A percentile compares a stretch with the other conserved stretches of the same genome.
Evolutionary conservation across 2,329 filamentous ascomycete genomes (phyloP).

Genomic region (Monosporascus cannonballus): DNA sequence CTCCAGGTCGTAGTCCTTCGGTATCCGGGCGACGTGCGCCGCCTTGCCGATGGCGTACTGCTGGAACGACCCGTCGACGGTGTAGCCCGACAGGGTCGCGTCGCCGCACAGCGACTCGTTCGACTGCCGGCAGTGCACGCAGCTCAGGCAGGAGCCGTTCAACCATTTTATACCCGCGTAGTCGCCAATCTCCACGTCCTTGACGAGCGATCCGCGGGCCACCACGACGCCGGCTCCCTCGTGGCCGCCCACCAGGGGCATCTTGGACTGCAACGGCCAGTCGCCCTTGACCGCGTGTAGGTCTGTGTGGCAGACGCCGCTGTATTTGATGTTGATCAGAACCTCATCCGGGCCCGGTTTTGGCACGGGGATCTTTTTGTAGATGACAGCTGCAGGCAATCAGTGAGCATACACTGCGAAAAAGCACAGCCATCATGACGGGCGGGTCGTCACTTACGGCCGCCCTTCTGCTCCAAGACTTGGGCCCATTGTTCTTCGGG

Average conservation of each 20-base stretch:
- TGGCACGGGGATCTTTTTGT: slow-evolving; percentile 76
- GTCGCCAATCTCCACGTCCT: slow-evolving; percentile 75
- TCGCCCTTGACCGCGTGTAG: slow-evolving; percentile 76
- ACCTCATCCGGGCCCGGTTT: slow-evolving; percentile 84
- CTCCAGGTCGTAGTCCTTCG: slow-evolving; percentile 70
- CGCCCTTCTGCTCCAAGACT: slow-evolving; percentile 77
- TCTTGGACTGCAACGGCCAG: slow-evolving; percentile 79
- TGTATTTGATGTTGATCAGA: slow-evolving; percentile 85
- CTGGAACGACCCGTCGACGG: slow-evolving; percentile 89
- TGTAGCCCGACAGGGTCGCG: slow-evolving; percentile 78
- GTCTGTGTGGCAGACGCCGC: slow-evolving; percentile 87
- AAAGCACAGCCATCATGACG: slow-evolving; percentile 12
- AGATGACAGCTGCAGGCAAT: slow-evolving; percentile 48
- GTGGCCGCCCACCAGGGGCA: slow-evolving; percentile 79
- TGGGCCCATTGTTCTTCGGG: slow-evolving; percentile 87
- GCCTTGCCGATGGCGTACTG: slow-evolving; percentile 87
- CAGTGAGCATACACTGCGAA: not conserved
- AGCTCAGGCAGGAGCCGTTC: slow-evolving; percentile 78
- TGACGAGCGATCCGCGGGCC: slow-evolving; percentile 68
- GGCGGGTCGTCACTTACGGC: slow-evolving; percentile 43
- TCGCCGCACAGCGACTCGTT: slow-evolving; percentile 80
- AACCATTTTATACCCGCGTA: slow-evolving; percentile 90
- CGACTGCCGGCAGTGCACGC: slow-evolving; percentile 72
- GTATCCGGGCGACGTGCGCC: slow-evolving; percentile 75
- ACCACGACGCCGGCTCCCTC: slow-evolving; percentile 80